A percentile compares a stretch with the other conserved stretches of the same genome.
Conservation (phyloP, 208 protist species). For the Porcisia deanei region DNA sequence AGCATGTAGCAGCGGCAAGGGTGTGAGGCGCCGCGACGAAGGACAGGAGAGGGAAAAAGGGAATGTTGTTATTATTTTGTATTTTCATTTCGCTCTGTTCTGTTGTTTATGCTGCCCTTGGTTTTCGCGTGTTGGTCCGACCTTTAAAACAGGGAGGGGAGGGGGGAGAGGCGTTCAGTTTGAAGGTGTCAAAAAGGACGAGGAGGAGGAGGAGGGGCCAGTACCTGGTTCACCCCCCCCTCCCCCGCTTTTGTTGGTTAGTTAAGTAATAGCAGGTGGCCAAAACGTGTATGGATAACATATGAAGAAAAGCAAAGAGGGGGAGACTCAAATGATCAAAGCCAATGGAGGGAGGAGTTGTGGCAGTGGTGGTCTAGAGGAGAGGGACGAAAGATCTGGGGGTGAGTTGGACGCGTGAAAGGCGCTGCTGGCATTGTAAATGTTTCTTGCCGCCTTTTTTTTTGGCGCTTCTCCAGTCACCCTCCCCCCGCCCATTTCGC, state of each 20-base stretch:
- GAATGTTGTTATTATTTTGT: not conserved
- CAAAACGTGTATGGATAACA: not conserved
- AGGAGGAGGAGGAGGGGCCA: not conserved
- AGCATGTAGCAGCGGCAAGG: not conserved
- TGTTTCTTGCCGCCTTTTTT: not conserved
- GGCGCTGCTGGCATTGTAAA: not conserved
- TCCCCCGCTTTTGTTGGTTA: too few relatives aligned
- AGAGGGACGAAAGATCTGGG: not conserved
- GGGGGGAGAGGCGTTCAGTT: not conserved
- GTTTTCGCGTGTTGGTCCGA: too few relatives aligned
- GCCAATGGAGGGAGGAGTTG: not conserved
- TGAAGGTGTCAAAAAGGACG: not conserved
- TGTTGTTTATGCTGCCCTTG: too few relatives aligned
- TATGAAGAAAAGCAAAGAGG: not conserved
- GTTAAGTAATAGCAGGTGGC: not conserved
- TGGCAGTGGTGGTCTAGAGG: not conserved
- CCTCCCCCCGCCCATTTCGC: not conserved
- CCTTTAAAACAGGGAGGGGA: too few relatives aligned
- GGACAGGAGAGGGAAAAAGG: not conserved
- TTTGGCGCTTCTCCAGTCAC: not conserved
- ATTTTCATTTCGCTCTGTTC: too few relatives aligned
- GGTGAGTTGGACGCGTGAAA: not conserved
- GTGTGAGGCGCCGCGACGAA: not conserved
- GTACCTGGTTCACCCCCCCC: not conserved
- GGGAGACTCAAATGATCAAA: not conserved